phyloP scores from a whole-genome alignment of 108 stramenopile genomes.

The Cyclotella atomus region DNA sequence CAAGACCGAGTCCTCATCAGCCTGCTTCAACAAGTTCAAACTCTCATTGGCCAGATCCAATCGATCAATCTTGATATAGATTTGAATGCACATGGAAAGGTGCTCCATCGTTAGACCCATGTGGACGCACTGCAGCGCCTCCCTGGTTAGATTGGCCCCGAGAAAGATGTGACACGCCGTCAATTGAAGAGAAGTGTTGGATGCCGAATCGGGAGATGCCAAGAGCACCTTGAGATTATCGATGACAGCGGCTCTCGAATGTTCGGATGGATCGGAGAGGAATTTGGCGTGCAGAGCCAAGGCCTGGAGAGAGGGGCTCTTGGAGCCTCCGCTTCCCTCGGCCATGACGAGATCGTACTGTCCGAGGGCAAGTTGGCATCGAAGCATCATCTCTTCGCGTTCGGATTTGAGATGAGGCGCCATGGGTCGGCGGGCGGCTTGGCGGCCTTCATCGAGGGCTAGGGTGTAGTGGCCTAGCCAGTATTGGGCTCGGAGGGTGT shows the following conservation, averaged over 20 bases:
- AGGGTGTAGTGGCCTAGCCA: slow-evolving; percentile 96
- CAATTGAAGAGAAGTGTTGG: slow-evolving; percentile 80
- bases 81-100: slow-evolving; percentile 78
- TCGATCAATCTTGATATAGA: slow-evolving; percentile 94
- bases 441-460: slow-evolving; percentile 83
- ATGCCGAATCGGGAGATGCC: slow-evolving; percentile 50
- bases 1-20: slow-evolving; percentile 96
- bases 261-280: slow-evolving; percentile 50
- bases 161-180: slow-evolving; percentile 90
- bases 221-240: slow-evolving; percentile 54
- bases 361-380: slow-evolving; percentile 84
- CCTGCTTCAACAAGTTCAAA: slow-evolving; percentile 69
- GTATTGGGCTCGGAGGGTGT: slow-evolving; percentile 97
- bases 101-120: slow-evolving; percentile 91
- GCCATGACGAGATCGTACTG: slow-evolving; percentile 84
- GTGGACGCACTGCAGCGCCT: slow-evolving; percentile 92
- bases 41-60: slow-evolving; percentile 87
- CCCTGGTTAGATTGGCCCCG: slow-evolving; percentile 78
- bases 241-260: slow-evolving; percentile 30
- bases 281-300: slow-evolving; percentile 78
- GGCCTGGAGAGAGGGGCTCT: slow-evolving; percentile 65
- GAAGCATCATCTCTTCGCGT: slow-evolving; percentile 92
- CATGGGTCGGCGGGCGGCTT: slow-evolving; percentile 79
- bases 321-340: slow-evolving; percentile 55
- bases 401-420: slow-evolving; percentile 79